phyloP scores from a whole-genome alignment of 2,329 filamentous ascomycete species.

The Xylaria hypoxylon region DNA sequence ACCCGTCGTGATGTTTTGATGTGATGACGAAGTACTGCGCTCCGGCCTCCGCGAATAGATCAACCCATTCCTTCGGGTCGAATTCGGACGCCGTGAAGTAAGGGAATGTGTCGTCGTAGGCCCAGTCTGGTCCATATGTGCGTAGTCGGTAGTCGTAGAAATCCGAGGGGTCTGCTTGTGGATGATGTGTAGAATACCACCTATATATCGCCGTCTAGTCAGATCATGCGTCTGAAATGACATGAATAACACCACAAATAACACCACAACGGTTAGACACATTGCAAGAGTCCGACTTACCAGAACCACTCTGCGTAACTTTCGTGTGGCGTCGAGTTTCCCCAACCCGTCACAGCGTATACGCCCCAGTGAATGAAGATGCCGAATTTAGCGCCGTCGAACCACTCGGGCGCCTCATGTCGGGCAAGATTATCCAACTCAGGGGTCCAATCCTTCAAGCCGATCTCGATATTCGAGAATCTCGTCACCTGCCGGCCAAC shows the following conservation, averaged over 20 bases:
- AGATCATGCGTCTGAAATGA: not conserved
- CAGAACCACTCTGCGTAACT: conserved; percentile 62
- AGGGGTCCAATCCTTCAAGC: conserved; percentile 52
- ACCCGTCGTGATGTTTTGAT: conserved; percentile 62
- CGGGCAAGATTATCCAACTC: conserved; percentile 53
- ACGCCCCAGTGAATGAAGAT: conserved; percentile 72
- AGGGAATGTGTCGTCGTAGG: conserved; percentile 67
- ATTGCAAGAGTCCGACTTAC: conserved; percentile 52
- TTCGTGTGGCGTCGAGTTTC: conserved; percentile 56
- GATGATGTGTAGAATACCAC: conserved; percentile 54
- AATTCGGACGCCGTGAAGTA: conserved; percentile 64
- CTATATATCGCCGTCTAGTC: conserved; percentile 26
- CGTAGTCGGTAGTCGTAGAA: conserved; percentile 62
- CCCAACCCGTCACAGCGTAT: conserved; percentile 68
- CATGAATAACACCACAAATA: too few species aligned
- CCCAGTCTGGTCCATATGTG: conserved; percentile 62
- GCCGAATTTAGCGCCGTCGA: conserved; percentile 65
- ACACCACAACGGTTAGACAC: not conserved
- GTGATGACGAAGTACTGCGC: conserved; percentile 61
- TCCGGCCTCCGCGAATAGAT: conserved; percentile 54
- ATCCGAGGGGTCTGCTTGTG: conserved; percentile 56
- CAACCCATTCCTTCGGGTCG: conserved; percentile 60
- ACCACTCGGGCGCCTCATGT: conserved; percentile 64
- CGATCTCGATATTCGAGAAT: conserved; percentile 46
- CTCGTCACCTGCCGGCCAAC: conserved; percentile 25